These are phyloP conservation scores for Sanghuangporus sanghuang DNA, from an alignment of 1,284 basidiomycete genomes.

Conservation along the genomic window DNA sequence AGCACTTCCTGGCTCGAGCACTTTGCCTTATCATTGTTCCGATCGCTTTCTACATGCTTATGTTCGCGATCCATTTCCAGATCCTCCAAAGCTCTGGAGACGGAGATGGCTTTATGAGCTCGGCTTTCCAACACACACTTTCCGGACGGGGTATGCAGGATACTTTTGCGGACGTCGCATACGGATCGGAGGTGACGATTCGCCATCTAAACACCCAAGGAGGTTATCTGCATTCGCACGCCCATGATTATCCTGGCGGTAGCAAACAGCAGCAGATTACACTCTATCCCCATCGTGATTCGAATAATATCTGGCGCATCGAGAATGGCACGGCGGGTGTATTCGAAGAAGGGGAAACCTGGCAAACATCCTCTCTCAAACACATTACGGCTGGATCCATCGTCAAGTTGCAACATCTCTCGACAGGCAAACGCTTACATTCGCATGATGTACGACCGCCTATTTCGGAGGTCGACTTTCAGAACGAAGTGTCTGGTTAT, in stretches of 20 bases:
- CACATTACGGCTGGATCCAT: constrained; percentile 66
- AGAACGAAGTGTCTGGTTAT: constrained; percentile 97
- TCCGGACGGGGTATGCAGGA: constrained; percentile 89
- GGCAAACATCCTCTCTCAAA: constrained; percentile 50
- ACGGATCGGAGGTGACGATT: constrained; percentile 82
- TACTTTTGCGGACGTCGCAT: constrained; percentile 88
- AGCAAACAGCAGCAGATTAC: constrained; percentile 97
- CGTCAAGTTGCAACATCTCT: constrained; percentile 80
- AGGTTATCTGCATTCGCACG: constrained; percentile 95
- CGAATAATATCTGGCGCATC: constrained; percentile 89
- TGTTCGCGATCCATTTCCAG: constrained; percentile 94
- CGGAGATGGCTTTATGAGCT: constrained; percentile 98
- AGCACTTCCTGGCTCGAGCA: constrained; percentile 87
- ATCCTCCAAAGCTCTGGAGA: constrained; percentile 89
- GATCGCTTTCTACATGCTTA: constrained; percentile 85
- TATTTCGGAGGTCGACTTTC: constrained; percentile 98
- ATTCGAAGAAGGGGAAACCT: constrained; percentile 49
- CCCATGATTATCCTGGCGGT: constrained; percentile 83
- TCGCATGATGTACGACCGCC: constrained; percentile 93
- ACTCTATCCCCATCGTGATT: constrained; percentile 92
- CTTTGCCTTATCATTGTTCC: constrained; percentile 87
- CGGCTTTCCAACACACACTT: constrained; percentile 96
- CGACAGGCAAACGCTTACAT: constrained; percentile 86
- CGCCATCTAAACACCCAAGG: constrained; percentile 96
- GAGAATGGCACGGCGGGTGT: constrained; percentile 57